Evolutionary conservation across 2,329 filamentous ascomycete genomes (phyloP), one percentile per base, ranked within the genome.

Genomic region (Immersiporthe knoxdaviesiana): DNA sequence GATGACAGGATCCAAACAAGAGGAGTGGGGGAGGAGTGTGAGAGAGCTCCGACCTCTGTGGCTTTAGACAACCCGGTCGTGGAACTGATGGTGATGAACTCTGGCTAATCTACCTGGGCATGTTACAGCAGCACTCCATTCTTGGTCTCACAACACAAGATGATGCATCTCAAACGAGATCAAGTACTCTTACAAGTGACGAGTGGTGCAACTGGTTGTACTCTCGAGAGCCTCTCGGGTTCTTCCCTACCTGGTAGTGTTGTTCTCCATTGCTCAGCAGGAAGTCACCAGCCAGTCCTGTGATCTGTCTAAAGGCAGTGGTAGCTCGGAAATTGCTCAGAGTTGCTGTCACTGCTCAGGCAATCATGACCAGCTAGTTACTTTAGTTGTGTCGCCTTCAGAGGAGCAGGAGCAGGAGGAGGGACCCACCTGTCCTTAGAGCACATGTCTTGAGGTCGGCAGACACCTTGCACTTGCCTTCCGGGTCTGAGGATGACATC

Each of bases 111-210:
- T 18, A 54, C n/a, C 30, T 52, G 16, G 16, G 12, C 10, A 41
- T 37, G 21, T 37, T 21, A 21, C 41, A 24, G 39, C 47, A 62
- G 35, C 30, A 52, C 54, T 37, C 39, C 24, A 69, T 63, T 52
- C 67, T 50, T 30, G 27, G 63, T 65, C 62, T 50, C 61, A 68
- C 60, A 27, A 52, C 62, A 27, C 52, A 35, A 56, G 37, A 47
- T 66, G 61, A 67, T 67, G 68, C 68, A 32, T 39, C n/a, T 41
- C 56, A 68, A 32, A 56, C 37, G 50, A 68, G 63, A 63, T 50
- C 61, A 59, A 67, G 47, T 12, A 30, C 39, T 39, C 21, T 32
- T 35, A 54, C 35, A 56, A 41, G 47, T 65, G 47, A 35, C 24
- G 41, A 16, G 44, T 32, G 16, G 56, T 37, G 56, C 56, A 37